Conservation (phyloP, 2,329 filamentous ascomycete species). For the Diaporthe vaccinii region DNA sequence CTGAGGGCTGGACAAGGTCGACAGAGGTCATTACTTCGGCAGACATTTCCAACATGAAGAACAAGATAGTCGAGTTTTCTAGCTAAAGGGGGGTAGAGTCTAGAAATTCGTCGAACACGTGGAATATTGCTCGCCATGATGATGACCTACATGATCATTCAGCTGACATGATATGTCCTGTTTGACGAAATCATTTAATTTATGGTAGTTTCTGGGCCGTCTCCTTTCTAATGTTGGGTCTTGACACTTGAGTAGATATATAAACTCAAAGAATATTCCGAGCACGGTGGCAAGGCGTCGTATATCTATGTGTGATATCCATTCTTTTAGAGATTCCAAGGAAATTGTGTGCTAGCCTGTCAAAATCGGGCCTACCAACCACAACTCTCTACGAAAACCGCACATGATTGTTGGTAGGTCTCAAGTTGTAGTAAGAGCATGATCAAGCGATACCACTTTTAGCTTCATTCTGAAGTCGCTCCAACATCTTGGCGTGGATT, state of each 20-base stretch:
- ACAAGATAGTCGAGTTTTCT: not conserved
- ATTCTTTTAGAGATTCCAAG: not conserved
- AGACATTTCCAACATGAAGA: constrained; percentile 16
- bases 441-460: not conserved
- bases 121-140: not conserved
- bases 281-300: not conserved
- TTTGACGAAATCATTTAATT: too few relatives aligned
- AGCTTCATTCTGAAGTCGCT: constrained; percentile 52
- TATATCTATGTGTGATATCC: not conserved
- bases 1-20: constrained; percentile 26
- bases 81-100: not conserved
- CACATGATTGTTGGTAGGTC: not conserved
- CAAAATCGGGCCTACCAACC: fast-evolving
- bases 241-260: not conserved
- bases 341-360: not conserved
- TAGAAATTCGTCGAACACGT: not conserved
- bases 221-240: too few relatives aligned
- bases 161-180: not conserved
- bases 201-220: too few relatives aligned
- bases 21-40: constrained; percentile 18
- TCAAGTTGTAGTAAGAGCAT: not conserved
- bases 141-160: too few relatives aligned
- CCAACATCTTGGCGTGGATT: constrained; percentile 63
- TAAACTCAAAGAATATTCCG: not conserved
- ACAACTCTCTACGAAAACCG: not conserved